These are phyloP conservation scores for Colletotrichum destructivum DNA, from an alignment of 2,329 filamentous ascomycete genomes.

Conservation along the genomic window DNA sequence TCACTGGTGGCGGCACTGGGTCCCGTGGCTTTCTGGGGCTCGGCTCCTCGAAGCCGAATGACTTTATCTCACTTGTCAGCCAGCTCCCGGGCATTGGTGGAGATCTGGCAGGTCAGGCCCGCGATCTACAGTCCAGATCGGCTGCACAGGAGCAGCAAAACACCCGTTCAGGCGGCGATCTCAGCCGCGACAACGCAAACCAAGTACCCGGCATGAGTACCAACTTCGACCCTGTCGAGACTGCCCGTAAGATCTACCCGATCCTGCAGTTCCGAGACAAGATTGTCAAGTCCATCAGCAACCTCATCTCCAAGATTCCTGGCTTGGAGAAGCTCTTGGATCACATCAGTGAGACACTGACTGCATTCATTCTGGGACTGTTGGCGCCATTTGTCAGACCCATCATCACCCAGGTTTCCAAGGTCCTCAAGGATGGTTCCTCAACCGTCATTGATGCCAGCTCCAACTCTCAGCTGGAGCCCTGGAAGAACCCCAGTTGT, in stretches of 20 bases:
- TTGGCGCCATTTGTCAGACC: conserved; percentile 93
- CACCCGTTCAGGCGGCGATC: conserved; percentile 51
- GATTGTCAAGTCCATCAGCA: conserved; percentile 89
- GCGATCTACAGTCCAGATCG: conserved; percentile 72
- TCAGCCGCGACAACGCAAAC: conserved; percentile 64
- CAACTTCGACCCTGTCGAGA: conserved; percentile 84
- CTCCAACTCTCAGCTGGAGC: conserved; percentile 82
- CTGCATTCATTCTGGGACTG: conserved; percentile 90
- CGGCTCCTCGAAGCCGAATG: conserved; percentile 54
- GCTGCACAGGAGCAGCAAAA: conserved; percentile 72
- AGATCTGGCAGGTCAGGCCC: conserved; percentile 77
- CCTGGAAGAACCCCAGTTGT: conserved; percentile 83
- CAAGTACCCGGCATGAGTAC: conserved; percentile 82
- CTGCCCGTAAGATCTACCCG: conserved; percentile 88
- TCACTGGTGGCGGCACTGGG: conserved; percentile 50
- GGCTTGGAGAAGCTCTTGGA: conserved; percentile 92
- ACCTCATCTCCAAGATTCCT: conserved; percentile 91
- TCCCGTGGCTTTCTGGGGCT: conserved; percentile 60
- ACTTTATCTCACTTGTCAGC: conserved; percentile 80
- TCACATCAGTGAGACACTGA: conserved; percentile 93
- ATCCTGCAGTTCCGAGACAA: conserved; percentile 95
- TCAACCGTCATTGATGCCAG: conserved; percentile 78
- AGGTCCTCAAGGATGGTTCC: conserved; percentile 88
- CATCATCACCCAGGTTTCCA: conserved; percentile 89
- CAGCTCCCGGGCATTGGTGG: conserved; percentile 81